Conservation (phyloP, 176 grass and related monocot genomes). For the Bolboschoenus planiculmis region DNA sequence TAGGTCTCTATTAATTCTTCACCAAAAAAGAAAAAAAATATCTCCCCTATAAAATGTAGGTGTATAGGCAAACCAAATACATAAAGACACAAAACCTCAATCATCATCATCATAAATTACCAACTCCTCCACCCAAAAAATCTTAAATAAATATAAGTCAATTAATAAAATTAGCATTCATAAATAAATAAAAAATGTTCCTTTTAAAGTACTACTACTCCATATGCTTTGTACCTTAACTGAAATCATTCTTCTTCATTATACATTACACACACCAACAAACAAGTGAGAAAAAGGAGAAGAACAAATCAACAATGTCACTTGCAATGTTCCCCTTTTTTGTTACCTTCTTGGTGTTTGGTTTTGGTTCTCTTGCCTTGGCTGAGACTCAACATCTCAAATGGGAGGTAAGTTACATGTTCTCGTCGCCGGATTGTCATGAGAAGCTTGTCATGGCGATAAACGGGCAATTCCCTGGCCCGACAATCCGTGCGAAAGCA, state of each 20-base stretch:
- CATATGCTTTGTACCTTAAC: not conserved
- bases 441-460: conserved; percentile 63
- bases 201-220: not conserved
- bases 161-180: not conserved
- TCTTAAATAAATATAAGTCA: not conserved
- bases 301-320: not conserved
- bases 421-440: conserved; percentile 72
- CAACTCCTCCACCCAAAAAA: not conserved
- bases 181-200: not conserved
- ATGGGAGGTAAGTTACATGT: conserved; percentile 69
- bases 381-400: conserved; percentile 38
- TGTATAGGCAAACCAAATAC: not conserved
- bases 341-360: not conserved
- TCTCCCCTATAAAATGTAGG: not conserved
- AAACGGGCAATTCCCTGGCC: conserved; percentile 75
- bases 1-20: not conserved
- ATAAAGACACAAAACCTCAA: not conserved
- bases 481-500: conserved; percentile 50
- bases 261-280: not conserved
- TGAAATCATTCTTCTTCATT: conserved; percentile 11
- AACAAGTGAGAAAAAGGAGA: not conserved
- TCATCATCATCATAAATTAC: not conserved
- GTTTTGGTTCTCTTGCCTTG: not conserved
- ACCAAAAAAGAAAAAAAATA: not conserved
- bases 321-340: not conserved